These are phyloP conservation scores for Penicillium paradoxum DNA, from an alignment of 495 filamentous ascomycete genomes.

Conservation along the genomic window DNA sequence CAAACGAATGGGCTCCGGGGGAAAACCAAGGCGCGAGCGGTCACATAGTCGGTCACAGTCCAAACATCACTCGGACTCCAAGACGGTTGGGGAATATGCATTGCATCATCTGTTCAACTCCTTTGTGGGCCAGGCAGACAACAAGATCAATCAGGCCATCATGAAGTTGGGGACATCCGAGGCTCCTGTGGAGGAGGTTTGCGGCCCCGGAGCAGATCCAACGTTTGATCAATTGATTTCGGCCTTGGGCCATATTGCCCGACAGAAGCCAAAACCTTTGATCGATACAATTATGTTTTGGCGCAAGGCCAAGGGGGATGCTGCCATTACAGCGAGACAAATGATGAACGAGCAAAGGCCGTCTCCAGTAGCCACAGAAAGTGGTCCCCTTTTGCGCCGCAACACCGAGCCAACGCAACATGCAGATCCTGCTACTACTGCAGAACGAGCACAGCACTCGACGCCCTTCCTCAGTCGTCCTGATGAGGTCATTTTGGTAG, in stretches of 20 bases:
- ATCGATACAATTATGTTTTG: conserved; percentile 97
- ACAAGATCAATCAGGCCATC: conserved; percentile 83
- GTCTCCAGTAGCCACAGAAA: conserved; percentile 27
- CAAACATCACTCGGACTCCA: conserved; percentile 67
- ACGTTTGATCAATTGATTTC: conserved; percentile 94
- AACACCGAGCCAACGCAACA: conserved; percentile 51
- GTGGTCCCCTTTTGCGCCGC: conserved; percentile 43
- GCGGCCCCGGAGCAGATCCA: conserved; percentile 80
- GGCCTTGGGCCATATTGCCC: conserved; percentile 87
- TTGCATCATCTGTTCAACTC: conserved; percentile 94
- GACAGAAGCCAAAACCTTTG: conserved; percentile 88
- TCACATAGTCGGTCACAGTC: conserved; percentile 80
- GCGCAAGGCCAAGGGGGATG: conserved; percentile 91
- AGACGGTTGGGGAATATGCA: conserved; percentile 94
- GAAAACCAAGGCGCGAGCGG: conserved; percentile 62
- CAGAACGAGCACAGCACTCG: conserved; percentile 24
- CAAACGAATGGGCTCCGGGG: conserved; percentile 47
- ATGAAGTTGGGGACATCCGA: conserved; percentile 68
- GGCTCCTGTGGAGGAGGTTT: conserved; percentile 78
- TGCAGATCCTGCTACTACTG: conserved; percentile 21
- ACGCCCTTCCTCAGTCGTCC: conserved; percentile 51
- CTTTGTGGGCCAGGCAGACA: conserved; percentile 76
- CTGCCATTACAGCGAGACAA: conserved; percentile 56
- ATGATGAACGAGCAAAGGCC: conserved; percentile 56
- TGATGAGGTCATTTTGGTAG: conserved; percentile 66